Conservation (phyloP, 495 filamentous ascomycete species). For the Darksidea phi region DNA sequence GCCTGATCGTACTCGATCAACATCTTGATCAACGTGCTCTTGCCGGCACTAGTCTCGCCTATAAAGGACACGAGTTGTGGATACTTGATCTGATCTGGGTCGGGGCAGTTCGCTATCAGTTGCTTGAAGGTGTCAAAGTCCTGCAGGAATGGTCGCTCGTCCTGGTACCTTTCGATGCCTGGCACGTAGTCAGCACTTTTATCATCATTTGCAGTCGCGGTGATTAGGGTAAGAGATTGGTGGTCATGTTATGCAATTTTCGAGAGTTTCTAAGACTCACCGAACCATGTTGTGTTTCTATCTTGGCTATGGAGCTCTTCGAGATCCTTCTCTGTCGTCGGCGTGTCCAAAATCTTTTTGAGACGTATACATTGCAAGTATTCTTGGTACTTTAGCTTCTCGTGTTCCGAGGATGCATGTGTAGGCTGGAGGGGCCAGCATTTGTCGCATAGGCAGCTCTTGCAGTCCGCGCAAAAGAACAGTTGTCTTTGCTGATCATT, state of each 20-base stretch:
- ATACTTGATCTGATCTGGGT: conserved; percentile 36
- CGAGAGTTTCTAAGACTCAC: conserved; percentile 46
- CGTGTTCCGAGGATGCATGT: no score
- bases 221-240: no score
- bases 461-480: no score
- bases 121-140: conserved; percentile 39
- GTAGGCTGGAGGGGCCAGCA: no score
- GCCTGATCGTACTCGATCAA: conserved; percentile 18
- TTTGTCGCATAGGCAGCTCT: no score
- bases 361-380: no score
- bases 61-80: conserved; percentile 53
- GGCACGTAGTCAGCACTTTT: conserved; percentile 34
- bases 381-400: no score
- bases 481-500: no score
- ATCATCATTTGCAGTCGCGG: no score
- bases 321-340: no score
- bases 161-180: conserved; percentile 46
- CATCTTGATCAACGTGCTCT: conserved; percentile 31
- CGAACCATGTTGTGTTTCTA: conserved; percentile 53
- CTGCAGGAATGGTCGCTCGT: conserved; percentile 47
- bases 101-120: conserved; percentile 7
- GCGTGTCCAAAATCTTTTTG: no score
- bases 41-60: conserved; percentile 48
- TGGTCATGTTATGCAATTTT: no score
- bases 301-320: conserved; percentile 39